Percentiles rank a stretch among this genome's conserved stretches.
phyloP scores from a whole-genome alignment of 2,329 filamentous ascomycete species.

The Dryadomyces quercivorus region DNA sequence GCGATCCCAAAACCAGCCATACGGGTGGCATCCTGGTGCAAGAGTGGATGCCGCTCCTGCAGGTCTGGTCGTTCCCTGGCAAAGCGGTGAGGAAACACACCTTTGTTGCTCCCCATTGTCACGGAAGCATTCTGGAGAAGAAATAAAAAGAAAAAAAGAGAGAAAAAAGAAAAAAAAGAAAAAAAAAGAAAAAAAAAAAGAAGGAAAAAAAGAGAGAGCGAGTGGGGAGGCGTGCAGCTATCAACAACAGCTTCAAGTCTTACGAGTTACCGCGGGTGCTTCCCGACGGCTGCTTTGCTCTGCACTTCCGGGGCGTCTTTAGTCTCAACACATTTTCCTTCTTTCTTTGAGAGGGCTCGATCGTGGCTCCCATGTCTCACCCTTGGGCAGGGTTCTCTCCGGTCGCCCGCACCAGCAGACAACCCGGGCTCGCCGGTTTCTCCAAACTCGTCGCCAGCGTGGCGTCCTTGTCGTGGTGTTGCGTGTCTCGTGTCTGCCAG shows the following conservation, averaged over 20 bases:
- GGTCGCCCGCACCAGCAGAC: background rate
- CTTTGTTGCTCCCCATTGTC: background rate
- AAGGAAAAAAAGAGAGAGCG: background rate
- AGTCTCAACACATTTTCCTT: background rate
- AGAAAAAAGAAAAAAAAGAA: background rate
- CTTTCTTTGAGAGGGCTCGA: background rate
- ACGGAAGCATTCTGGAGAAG: background rate
- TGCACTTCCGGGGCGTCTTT: conserved; percentile 3
- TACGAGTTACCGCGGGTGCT: conserved; percentile 1
- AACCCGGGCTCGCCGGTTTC: background rate
- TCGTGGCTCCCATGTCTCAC: background rate
- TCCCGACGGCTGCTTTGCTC: conserved; percentile 8
- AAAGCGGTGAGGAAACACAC: conserved; percentile 8
- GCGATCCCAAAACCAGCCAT: conserved; percentile 10
- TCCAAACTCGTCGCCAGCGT: background rate
- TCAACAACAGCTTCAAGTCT: background rate
- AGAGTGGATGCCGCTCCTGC: conserved; percentile 6
- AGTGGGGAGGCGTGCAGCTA: conserved; percentile 5
- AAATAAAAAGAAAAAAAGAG: background rate
- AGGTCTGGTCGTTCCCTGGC: conserved; percentile 1
- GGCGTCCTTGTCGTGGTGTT: background rate
- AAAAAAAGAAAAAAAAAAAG: background rate
- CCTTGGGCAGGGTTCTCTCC: background rate
- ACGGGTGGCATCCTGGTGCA: conserved; percentile 9
- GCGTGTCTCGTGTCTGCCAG: background rate